phyloP scores from a whole-genome alignment of 768 basidiomycete genomes.

The Chlorophyllum brunneum region DNA sequence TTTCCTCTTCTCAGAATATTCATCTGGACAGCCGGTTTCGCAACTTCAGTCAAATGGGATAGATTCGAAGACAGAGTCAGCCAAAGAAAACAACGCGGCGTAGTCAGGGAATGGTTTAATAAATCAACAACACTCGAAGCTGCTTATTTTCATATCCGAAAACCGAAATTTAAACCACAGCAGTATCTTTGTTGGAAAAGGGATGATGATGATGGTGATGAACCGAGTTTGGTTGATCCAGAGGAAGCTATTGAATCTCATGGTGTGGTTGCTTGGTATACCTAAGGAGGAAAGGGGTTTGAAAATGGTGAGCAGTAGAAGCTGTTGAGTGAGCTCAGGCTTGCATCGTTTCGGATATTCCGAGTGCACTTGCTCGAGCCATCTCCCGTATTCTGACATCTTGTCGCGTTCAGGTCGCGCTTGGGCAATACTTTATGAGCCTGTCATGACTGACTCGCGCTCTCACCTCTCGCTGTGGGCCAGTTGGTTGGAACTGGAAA shows the following conservation, averaged over 20 bases:
- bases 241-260: neutral
- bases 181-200: neutral
- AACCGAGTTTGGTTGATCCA: neutral
- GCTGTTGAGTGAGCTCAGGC: too few relatives aligned
- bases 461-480: too few relatives aligned
- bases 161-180: neutral
- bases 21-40: slow-evolving; percentile 5
- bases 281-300: neutral
- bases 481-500: too few relatives aligned
- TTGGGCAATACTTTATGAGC: too few relatives aligned
- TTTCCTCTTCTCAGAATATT: neutral
- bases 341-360: too few relatives aligned
- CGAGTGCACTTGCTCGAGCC: too few relatives aligned
- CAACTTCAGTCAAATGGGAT: neutral
- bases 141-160: neutral
- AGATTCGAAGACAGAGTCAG: neutral
- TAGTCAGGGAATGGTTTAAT: neutral
- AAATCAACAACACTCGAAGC: neutral
- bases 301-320: too few relatives aligned
- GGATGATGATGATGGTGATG: neutral
- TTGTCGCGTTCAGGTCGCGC: too few relatives aligned
- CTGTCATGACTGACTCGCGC: too few relatives aligned
- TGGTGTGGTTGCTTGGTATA: slow-evolving; percentile 4
- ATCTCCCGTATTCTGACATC: too few relatives aligned
- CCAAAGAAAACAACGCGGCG: neutral